Evolutionary conservation across 2,329 filamentous ascomycete genomes (phyloP).

Genomic region (Cadophora gregata): DNA sequence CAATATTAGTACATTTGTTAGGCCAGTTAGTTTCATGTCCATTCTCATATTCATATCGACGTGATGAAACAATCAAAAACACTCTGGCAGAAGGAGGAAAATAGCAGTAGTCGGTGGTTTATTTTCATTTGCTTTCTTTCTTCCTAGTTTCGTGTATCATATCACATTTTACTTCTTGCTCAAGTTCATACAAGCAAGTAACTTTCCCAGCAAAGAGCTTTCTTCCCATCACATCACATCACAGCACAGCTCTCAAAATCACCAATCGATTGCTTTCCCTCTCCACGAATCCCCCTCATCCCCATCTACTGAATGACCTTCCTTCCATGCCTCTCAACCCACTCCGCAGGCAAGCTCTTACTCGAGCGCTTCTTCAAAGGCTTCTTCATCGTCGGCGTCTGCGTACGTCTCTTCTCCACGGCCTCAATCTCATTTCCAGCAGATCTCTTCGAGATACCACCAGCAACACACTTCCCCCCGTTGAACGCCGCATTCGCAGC

Average conservation of each 20-base stretch:
- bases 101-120: too few relatives aligned
- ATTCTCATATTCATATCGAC: too few relatives aligned
- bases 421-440: neutral
- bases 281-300: neutral
- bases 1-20: too few relatives aligned
- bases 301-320: slow-evolving; percentile 26
- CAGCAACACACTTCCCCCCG: slow-evolving; percentile 45
- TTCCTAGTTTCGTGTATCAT: neutral
- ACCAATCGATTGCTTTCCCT: neutral
- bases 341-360: slow-evolving; percentile 10
- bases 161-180: neutral
- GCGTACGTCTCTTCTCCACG: neutral
- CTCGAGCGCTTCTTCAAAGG: slow-evolving; percentile 9
- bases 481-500: slow-evolving; percentile 50
- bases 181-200: neutral
- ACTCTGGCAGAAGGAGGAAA: too few relatives aligned
- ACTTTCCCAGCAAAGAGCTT: neutral
- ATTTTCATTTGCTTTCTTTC: too few relatives aligned
- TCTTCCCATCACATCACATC: neutral
- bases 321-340: slow-evolving; percentile 26
- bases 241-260: neutral
- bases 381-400: neutral
- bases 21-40: too few relatives aligned
- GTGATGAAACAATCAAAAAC: too few relatives aligned
- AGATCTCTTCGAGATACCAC: slow-evolving; percentile 33